Evolutionary conservation across 2,329 filamentous ascomycete genomes (phyloP).

Genomic region (Pyricularia grisea): DNA sequence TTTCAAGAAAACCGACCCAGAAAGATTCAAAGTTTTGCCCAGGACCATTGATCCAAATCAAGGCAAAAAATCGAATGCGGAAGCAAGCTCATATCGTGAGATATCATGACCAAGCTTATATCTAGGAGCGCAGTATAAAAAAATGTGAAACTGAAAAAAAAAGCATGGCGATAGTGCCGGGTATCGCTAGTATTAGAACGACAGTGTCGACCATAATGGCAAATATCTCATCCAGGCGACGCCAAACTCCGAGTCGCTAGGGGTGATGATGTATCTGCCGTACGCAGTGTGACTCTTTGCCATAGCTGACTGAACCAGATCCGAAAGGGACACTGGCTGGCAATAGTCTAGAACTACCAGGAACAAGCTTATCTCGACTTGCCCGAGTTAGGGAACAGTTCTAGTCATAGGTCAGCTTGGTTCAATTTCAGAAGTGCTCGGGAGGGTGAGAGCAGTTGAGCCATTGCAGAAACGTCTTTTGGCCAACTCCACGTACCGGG

Average conservation of each 20-base stretch:
- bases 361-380: slow-evolving; percentile 23
- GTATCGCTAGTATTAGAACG: background rate
- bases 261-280: background rate
- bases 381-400: slow-evolving; percentile 25
- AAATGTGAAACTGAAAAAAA: background rate
- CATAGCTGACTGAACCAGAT: background rate
- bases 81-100: background rate
- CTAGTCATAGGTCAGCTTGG: slow-evolving; percentile 20
- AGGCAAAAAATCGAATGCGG: background rate
- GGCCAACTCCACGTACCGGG: slow-evolving; percentile 28
- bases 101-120: background rate
- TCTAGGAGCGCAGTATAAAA: background rate
- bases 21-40: background rate
- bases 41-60: background rate
- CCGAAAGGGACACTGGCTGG: background rate
- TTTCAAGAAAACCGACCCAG: background rate
- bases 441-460: background rate
- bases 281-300: background rate
- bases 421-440: background rate
- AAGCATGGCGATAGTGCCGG: background rate
- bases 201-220: background rate
- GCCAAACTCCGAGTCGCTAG: background rate
- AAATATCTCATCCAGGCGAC: background rate
- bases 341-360: background rate
- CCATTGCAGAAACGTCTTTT: background rate